A percentile compares a stretch with the other conserved stretches of the same genome.
phyloP scores from a whole-genome alignment of 2,329 filamentous ascomycete genomes.

The Aquanectria penicillioides region DNA sequence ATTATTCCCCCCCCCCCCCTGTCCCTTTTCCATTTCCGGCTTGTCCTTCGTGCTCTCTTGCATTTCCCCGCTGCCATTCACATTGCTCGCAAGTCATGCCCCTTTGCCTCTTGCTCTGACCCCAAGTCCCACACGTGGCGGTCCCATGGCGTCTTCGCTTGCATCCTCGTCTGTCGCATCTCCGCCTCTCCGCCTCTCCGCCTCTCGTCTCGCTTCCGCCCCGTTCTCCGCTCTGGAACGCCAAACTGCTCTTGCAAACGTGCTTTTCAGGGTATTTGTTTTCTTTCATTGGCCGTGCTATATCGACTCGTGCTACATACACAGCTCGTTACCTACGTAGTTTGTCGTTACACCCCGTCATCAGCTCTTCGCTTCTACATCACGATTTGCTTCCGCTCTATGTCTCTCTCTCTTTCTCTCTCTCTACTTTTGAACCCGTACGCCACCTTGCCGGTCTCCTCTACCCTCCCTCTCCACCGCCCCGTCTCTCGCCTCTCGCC shows the following conservation, averaged over 20 bases:
- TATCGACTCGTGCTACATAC: conserved; percentile 19
- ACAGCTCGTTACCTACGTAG: conserved; percentile 3
- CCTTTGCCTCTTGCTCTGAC: neutral
- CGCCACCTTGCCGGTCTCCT: conserved; percentile 15
- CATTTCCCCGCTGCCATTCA: neutral
- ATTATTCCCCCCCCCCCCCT: no score
- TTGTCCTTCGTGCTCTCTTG: no score
- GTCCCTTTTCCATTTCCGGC: no score
- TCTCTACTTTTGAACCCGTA: conserved; percentile 32
- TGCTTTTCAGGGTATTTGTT: conserved; percentile 16
- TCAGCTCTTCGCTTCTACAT: conserved; percentile 33
- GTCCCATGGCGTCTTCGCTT: neutral
- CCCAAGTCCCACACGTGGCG: neutral
- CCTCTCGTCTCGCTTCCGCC: neutral
- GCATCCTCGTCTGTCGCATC: neutral
- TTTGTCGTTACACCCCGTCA: conserved; percentile 21
- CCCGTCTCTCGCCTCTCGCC: no score
- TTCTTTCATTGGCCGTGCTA: conserved; percentile 31
- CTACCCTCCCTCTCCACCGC: no score
- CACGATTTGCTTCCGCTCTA: conserved; percentile 30
- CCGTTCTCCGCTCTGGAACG: neutral
- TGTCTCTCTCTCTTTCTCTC: no score
- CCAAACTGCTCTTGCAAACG: neutral
- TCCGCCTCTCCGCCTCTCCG: neutral
- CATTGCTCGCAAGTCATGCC: neutral